Percentiles rank a stretch among this genome's conserved stretches.
phyloP scores from a whole-genome alignment of 192 early-diverging fungal genomes.

The Backusella tuberculispora region DNA sequence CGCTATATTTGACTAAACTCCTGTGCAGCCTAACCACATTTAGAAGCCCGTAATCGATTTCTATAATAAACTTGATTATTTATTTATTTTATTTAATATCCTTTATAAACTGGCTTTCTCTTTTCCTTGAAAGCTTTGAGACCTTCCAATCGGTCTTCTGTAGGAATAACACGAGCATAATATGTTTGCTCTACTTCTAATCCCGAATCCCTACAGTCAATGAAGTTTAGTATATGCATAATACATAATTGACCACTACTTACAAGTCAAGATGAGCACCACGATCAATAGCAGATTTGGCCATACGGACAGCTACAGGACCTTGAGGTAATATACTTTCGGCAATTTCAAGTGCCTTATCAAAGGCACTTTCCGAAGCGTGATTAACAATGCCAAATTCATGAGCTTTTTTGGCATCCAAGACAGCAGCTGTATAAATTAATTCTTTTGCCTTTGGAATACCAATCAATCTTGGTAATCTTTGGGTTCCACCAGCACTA shows the following conservation, averaged over 20 bases:
- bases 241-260: constrained; percentile 13
- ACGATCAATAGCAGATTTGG: constrained; percentile 87
- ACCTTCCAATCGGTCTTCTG: constrained; percentile 93
- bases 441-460: constrained; percentile 88
- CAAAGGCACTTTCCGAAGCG: constrained; percentile 65
- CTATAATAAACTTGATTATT: background rate
- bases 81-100: constrained; percentile 25
- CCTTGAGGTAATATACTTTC: constrained; percentile 77
- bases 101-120: constrained; percentile 39
- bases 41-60: background rate
- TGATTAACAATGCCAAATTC: constrained; percentile 82
- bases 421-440: constrained; percentile 81
- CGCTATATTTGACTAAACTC: background rate
- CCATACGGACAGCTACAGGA: constrained; percentile 88
- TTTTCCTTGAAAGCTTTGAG: constrained; percentile 53
- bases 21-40: background rate
- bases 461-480: constrained; percentile 88
- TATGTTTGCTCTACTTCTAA: constrained; percentile 92
- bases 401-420: constrained; percentile 67
- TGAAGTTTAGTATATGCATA: background rate
- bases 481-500: constrained; percentile 94
- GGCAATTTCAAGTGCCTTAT: constrained; percentile 81
- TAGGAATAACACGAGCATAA: constrained; percentile 94
- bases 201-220: constrained; percentile 65
- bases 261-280: constrained; percentile 82